A percentile compares a stretch with the other conserved stretches of the same genome.
Conservation (phyloP, 495 filamentous ascomycete species). For the Opeltia flavorubescens region DNA sequence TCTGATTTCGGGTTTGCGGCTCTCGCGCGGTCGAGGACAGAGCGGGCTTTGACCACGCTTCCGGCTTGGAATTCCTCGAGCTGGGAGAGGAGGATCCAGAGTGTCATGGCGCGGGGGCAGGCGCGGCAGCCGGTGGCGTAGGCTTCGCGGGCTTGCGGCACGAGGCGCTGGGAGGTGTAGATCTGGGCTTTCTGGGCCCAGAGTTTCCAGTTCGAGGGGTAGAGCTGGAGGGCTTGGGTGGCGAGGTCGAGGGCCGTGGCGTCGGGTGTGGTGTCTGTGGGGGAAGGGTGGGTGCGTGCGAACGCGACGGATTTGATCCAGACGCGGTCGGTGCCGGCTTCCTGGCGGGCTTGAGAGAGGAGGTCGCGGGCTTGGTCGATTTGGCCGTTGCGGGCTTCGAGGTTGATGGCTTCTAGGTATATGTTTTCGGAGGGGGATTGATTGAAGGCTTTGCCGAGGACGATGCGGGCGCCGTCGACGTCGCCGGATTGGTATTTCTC, state of each 20-base stretch:
- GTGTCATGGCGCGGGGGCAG: constrained; percentile 63
- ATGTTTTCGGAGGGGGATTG: constrained; percentile 94
- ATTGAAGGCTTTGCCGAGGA: constrained; percentile 76
- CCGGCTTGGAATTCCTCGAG: constrained; percentile 70
- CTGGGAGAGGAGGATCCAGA: constrained; percentile 79
- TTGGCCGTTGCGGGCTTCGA: constrained; percentile 76
- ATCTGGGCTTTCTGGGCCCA: constrained; percentile 99
- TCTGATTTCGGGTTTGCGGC: constrained; percentile 72
- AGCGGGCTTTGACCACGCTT: constrained; percentile 77
- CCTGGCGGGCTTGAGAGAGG: constrained; percentile 61
- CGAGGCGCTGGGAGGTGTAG: constrained; percentile 64
- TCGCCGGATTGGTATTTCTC: constrained; percentile 83
- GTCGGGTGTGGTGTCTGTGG: constrained; percentile 35
- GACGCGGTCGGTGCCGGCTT: constrained; percentile 86
- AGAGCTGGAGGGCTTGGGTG: constrained; percentile 74
- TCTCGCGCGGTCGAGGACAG: constrained; percentile 78
- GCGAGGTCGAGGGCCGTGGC: constrained; percentile 76
- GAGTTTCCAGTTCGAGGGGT: constrained; percentile 74
- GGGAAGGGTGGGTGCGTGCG: constrained; percentile 51
- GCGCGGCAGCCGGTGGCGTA: constrained; percentile 81
- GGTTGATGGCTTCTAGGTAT: constrained; percentile 86
- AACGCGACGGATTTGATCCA: constrained; percentile 94
- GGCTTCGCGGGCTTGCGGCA: constrained; percentile 78
- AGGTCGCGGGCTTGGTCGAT: constrained; percentile 68
- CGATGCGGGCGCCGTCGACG: constrained; percentile 67